Evolutionary conservation across 2,329 filamentous ascomycete species (phyloP).

Genomic region (Sporothrix brunneoviolacea): DNA sequence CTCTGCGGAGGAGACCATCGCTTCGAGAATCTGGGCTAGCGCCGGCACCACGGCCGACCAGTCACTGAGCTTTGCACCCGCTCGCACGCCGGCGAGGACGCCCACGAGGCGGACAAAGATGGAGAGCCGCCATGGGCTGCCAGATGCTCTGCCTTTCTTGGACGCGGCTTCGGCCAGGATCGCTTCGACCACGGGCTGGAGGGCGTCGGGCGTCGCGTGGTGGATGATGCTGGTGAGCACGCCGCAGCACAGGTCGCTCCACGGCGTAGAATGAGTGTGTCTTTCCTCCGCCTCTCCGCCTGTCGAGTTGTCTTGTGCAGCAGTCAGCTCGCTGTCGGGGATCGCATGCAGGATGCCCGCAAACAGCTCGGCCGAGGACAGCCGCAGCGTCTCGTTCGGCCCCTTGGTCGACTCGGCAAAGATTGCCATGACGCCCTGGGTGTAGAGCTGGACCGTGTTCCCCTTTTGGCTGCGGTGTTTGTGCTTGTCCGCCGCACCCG

Average conservation of each 20-base stretch:
- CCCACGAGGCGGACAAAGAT: slow-evolving; percentile 57
- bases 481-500: slow-evolving; percentile 41
- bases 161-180: slow-evolving; percentile 46
- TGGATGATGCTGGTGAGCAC: slow-evolving; percentile 77
- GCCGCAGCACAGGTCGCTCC: slow-evolving; percentile 64
- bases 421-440: slow-evolving; percentile 84
- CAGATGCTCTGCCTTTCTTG: slow-evolving; percentile 19
- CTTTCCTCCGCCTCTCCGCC: slow-evolving; percentile 25
- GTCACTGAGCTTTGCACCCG: slow-evolving; percentile 63
- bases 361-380: slow-evolving; percentile 49
- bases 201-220: slow-evolving; percentile 67
- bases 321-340: slow-evolving; percentile 40
- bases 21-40: slow-evolving; percentile 46
- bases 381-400: slow-evolving; percentile 53
- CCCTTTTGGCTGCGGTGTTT: slow-evolving; percentile 28
- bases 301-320: slow-evolving; percentile 15
- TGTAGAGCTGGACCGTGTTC: slow-evolving; percentile 55
- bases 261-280: slow-evolving; percentile 32
- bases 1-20: slow-evolving; percentile 24
- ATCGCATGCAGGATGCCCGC: slow-evolving; percentile 44
- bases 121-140: slow-evolving; percentile 36
- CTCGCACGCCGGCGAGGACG: slow-evolving; percentile 69
- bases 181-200: slow-evolving; percentile 58
- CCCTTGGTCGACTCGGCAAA: slow-evolving; percentile 75
- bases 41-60: slow-evolving; percentile 62